Base-by-base conservation (phyloP, 1,284 basidiomycete genomes). In the Melampsora abietis-canadensis region DNA sequence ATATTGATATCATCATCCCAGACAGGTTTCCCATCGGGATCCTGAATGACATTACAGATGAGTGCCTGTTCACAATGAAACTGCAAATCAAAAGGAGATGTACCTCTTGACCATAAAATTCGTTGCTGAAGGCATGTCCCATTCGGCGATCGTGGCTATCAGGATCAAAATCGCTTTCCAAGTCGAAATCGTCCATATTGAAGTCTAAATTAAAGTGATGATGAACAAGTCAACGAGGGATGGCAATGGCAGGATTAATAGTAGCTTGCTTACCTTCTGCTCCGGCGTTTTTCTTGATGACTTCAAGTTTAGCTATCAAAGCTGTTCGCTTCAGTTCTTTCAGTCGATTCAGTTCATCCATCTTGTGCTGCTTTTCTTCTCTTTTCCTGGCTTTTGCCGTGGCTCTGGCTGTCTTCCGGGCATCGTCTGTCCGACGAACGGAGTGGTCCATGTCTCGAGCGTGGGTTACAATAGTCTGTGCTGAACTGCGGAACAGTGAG, bases 1-100 rank as follows among this genome's bases (percentile, higher is more conserved):
- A 94, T 87, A 77, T 93, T 87, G 76, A 94, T 89, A 77, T 95
- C 92, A 77, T 94, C 90, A 40, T 91, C 89, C 93, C 93, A 97
- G 0, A 83, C 83, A 4, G 94, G 94, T 83, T 95, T 94, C 76
- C 80, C 81, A 47, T 87, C 85, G 51, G 85, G 83, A 70, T 88
- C 88, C 72, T 84, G 76, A 14, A 27, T 69, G 14, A 37, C 44
- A 19, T 34, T 15, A 24, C 27, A 10, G 21, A 21, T 57, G 51
- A 24, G 51, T 10, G n/a, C n/a, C n/a, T 21, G n/a, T 24, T 24
- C 27, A 21, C 19, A 57, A 57, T 27, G 21, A 10, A 21, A 5
- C 4, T 24, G 51, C 8, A 21, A 14, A 6, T 21, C 7, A 57
- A 34, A 62, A 10, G 21, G 30, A 21, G 17, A 21, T 5, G 51